A percentile compares a stretch with the other conserved stretches of the same genome.
Evolutionary conservation across 78 protist species (phyloP).

Genomic region (Planoprotostelium fungivorum): DNA sequence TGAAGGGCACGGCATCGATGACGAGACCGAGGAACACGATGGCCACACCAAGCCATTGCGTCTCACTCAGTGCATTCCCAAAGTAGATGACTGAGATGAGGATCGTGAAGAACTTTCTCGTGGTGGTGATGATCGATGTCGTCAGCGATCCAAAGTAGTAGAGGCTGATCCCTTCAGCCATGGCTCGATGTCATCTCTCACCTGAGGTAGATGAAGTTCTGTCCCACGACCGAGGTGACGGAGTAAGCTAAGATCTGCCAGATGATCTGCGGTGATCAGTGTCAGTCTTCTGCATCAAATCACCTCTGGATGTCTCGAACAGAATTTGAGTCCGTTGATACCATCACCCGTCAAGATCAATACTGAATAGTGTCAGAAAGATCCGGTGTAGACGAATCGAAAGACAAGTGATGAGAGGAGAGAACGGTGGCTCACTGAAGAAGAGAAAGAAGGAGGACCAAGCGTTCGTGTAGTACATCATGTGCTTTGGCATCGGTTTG

Average conservation of each 20-base stretch:
- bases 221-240: constrained; percentile 37
- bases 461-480: background rate
- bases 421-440: background rate
- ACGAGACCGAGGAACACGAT: constrained; percentile 7
- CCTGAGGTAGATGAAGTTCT: constrained; percentile 38
- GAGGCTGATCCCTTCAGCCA: too few species aligned
- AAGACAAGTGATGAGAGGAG: too few species aligned
- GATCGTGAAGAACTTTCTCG: constrained; percentile 54
- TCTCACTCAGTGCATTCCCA: background rate
- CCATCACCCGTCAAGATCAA: background rate
- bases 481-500: background rate
- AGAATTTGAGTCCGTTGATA: background rate
- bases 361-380: too few species aligned
- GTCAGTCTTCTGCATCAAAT: background rate
- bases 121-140: constrained; percentile 29
- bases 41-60: constrained; percentile 17
- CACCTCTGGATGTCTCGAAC: background rate
- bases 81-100: constrained; percentile 22
- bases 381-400: too few species aligned
- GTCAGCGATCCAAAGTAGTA: constrained; percentile 8
- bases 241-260: constrained; percentile 9
- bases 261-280: background rate
- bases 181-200: too few species aligned
- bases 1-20: background rate
- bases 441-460: background rate